phyloP scores from a whole-genome alignment of 208 protist genomes.

The Wallacemonas rigidus region DNA sequence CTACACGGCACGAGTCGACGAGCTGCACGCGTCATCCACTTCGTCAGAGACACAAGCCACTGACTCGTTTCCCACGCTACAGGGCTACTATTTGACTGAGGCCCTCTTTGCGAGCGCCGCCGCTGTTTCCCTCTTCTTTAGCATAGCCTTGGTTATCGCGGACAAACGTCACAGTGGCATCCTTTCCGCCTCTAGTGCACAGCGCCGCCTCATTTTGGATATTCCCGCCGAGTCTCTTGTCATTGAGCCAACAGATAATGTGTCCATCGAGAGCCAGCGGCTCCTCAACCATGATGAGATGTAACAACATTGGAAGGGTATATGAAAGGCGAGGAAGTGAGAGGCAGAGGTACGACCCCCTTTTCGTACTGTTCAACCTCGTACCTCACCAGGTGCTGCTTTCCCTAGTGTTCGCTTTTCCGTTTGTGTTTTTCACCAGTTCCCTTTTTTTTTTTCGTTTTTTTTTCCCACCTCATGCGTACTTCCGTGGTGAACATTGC shows the following conservation, averaged over 20 bases:
- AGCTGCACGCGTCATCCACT: background rate
- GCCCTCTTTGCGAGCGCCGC: slow-evolving; percentile 55
- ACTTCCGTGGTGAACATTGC: background rate
- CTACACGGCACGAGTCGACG: slow-evolving; percentile 23
- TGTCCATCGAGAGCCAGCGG: slow-evolving; percentile 18
- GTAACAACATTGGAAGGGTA: background rate
- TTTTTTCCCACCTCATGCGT: background rate
- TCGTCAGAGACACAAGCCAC: background rate
- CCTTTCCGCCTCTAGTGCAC: slow-evolving; percentile 41
- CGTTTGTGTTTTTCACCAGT: no score
- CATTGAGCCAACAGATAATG: background rate
- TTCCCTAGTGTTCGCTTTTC: no score
- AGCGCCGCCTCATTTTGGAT: slow-evolving; percentile 41
- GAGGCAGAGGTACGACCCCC: no score
- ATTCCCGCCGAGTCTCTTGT: background rate
- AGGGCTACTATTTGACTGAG: slow-evolving; percentile 68
- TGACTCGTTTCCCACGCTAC: slow-evolving; percentile 39
- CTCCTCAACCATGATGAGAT: background rate
- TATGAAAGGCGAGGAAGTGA: no score
- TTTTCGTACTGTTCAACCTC: no score
- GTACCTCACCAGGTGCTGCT: no score
- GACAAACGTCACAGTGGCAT: slow-evolving; percentile 53
- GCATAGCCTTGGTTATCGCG: slow-evolving; percentile 49
- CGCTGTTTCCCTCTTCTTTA: slow-evolving; percentile 40
- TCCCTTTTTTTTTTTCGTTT: slow-evolving; percentile 12